phyloP scores from a whole-genome alignment of 805 yeast genomes.

The Blastobotrys robertii region DNA sequence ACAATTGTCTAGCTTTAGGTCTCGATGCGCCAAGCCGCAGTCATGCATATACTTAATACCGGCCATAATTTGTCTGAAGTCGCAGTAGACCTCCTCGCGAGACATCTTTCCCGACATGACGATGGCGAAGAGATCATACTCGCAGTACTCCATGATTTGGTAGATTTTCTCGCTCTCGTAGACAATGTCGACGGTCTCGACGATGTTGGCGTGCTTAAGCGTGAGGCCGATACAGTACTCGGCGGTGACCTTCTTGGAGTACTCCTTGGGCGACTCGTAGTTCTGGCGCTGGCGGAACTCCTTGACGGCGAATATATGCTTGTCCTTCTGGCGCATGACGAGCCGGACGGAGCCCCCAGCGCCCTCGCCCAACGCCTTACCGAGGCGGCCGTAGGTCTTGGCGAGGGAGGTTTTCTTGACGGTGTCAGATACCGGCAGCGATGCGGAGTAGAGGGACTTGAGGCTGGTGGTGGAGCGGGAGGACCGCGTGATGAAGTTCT shows the following conservation, averaged over 20 bases:
- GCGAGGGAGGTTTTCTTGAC: constrained; percentile 26
- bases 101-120: constrained; percentile 91
- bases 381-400: constrained; percentile 70
- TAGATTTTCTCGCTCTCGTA: constrained; percentile 79
- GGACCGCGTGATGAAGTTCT: constrained; percentile 7
- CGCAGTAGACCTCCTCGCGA: constrained; percentile 69
- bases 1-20: constrained; percentile 85
- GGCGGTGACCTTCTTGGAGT: constrained; percentile 84
- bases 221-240: constrained; percentile 93
- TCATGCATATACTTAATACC: constrained; percentile 76
- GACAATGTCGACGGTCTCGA: constrained; percentile 84
- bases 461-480: constrained; percentile 14
- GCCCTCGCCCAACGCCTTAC: constrained; percentile 86
- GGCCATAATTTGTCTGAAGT: constrained; percentile 75
- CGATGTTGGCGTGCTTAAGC: constrained; percentile 78
- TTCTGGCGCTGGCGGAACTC: constrained; percentile 74
- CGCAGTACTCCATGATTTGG: constrained; percentile 94
- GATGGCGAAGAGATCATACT: constrained; percentile 84
- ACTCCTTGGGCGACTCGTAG: constrained; percentile 71
- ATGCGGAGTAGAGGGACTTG: constrained; percentile 20
- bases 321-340: constrained; percentile 57
- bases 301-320: constrained; percentile 77
- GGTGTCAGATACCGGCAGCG: constrained; percentile 19
- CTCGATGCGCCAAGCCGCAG: constrained; percentile 86
- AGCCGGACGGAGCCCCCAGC: constrained; percentile 88